Base-by-base conservation (phyloP, 2,329 filamentous ascomycete genomes). In the Fusarium sp. region DNA sequence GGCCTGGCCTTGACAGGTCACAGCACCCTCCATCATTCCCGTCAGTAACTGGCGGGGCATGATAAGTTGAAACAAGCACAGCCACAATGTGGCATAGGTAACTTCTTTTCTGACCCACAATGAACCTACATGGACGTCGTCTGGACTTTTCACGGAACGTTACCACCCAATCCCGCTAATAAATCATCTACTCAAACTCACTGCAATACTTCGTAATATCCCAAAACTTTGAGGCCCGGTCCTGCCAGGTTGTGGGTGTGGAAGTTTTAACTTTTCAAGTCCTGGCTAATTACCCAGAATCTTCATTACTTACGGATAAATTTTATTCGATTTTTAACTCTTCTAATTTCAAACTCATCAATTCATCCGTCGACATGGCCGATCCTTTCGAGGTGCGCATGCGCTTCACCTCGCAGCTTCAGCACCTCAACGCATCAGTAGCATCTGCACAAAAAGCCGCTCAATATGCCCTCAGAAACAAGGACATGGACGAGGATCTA, bases 371-470 rank as follows among this genome's bases (percentile, higher is more conserved):
- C 70, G 77, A 28, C 26, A 28, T 88, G 85, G 81, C 85, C 47
- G 94, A 99, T 81, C 96, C 96, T 7, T 99, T 99, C 79, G 96
- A 98, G 83, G 95, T 98, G 73, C 94, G 96, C 76, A 94, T 99
- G 88, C 94, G 94, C 80, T 99, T 99, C 84, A 97, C 93, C 52
- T 87, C 87, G 51, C 92, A 96, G 77, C 88, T 99, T 23, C 91
- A 96, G 70, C 92, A 96, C 77, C 88, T 99, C 64, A 97, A 94
- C 77, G 96, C 96, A 14, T 95, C 92, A 7, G 91, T 96, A 57
- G 91, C 91, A 15, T 95, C 94, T 15, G 91, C 94, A 3, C 92
- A 95, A 74, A 97, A 97, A 81, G 93, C 94, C 4, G 95, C 96
- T 26, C 91, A 94, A 77, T 99, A 96, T 89, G 96, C 96, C 15